Evolutionary conservation across 306 rosid species (phyloP).

Genomic region (Cucurbita maxima): DNA sequence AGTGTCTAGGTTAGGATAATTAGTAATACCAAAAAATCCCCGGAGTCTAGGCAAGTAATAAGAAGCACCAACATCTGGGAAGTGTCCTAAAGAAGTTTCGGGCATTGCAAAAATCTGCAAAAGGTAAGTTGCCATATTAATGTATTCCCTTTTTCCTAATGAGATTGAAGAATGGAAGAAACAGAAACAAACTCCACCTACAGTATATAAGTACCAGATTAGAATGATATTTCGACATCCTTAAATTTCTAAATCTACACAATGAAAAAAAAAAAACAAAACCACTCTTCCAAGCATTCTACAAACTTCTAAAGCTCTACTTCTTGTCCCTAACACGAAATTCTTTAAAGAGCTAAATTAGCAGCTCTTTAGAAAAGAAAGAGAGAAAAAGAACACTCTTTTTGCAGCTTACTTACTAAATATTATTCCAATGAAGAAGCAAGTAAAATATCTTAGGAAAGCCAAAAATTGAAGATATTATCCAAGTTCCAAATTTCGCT

Average conservation of each 20-base stretch:
- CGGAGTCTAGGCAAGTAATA: slow-evolving; percentile 82
- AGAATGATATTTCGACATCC: neutral
- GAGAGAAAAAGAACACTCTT: neutral
- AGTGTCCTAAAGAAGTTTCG: slow-evolving; percentile 87
- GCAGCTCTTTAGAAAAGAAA: neutral
- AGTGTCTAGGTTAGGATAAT: neutral
- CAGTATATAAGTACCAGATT: neutral
- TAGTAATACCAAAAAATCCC: slow-evolving; percentile 70
- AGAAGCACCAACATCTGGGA: slow-evolving; percentile 90
- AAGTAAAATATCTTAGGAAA: neutral
- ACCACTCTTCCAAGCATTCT: neutral
- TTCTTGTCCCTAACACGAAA: neutral
- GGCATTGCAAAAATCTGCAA: slow-evolving; percentile 96
- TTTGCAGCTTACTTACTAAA: neutral
- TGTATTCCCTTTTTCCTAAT: neutral
- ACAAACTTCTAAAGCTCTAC: neutral
- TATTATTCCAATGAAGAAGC: neutral
- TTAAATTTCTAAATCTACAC: neutral
- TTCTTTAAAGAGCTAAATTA: neutral
- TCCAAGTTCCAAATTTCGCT: neutral
- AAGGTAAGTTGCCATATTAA: slow-evolving; percentile 3
- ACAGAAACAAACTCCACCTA: neutral
- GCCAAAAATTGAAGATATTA: neutral
- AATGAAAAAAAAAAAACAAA: neutral
- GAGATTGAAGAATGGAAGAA: neutral